These are phyloP conservation scores for Triglochin maritima DNA, from an alignment of 106 monocot species.

Conservation along the genomic window DNA sequence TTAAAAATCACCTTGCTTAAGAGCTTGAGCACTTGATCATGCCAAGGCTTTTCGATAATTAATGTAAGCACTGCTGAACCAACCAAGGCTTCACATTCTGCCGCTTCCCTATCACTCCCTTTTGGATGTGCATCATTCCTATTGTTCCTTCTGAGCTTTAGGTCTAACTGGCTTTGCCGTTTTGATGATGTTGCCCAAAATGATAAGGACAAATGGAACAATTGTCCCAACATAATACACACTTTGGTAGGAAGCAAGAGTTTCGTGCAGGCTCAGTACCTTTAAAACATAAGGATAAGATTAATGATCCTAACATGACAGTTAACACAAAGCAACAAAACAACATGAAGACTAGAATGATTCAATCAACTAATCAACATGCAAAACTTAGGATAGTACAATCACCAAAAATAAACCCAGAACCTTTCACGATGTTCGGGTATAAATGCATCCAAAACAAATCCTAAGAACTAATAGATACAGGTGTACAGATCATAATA, in stretches of 20 bases:
- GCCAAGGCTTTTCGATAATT: too few relatives aligned
- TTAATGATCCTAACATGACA: not conserved
- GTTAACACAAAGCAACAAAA: not conserved
- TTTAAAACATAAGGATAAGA: conserved; percentile 9
- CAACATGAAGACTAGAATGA: not conserved
- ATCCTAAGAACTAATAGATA: not conserved
- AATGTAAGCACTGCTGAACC: too few relatives aligned
- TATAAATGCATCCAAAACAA: not conserved
- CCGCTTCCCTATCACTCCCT: not conserved
- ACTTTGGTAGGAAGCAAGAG: conserved; percentile 65
- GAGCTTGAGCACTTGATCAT: too few relatives aligned
- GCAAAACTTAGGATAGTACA: too few relatives aligned
- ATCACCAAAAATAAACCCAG: too few relatives aligned
- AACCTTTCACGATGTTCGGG: not conserved
- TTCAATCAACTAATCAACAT: not conserved
- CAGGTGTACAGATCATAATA: not conserved
- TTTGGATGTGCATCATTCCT: not conserved
- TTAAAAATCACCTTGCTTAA: too few relatives aligned
- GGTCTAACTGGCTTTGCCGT: conserved; percentile 45
- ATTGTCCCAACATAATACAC: conserved; percentile 85
- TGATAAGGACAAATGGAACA: conserved; percentile 58
- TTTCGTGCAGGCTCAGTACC: conserved; percentile 92
- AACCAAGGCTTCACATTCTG: too few relatives aligned
- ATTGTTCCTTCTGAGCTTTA: conserved; percentile 55
- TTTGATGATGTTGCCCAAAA: conserved; percentile 64